These are phyloP conservation scores for Fusarium buxicola DNA, from an alignment of 2,329 filamentous ascomycete genomes.

Conservation along the genomic window DNA sequence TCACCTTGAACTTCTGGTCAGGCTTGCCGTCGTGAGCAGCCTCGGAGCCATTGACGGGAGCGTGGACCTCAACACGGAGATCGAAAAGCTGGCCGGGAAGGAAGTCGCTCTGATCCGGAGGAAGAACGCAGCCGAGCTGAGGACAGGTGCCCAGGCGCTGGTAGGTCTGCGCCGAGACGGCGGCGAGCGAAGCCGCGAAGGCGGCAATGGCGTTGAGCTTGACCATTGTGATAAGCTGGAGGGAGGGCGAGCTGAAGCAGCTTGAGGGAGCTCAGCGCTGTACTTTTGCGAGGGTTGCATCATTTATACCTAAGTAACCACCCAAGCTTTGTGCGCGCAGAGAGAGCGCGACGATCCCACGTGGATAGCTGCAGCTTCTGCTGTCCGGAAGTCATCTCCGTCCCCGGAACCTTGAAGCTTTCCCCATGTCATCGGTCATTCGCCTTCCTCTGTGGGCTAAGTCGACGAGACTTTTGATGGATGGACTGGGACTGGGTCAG, in stretches of 20 bases:
- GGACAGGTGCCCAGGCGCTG: slow-evolving; percentile 70
- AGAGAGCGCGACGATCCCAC: slow-evolving; percentile 29
- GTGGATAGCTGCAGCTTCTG: slow-evolving; percentile 27
- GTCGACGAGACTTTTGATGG: slow-evolving; percentile 28
- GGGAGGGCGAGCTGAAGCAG: slow-evolving; percentile 26
- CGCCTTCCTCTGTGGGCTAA: slow-evolving; percentile 43
- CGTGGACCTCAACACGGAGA: slow-evolving; percentile 84
- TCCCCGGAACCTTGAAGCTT: slow-evolving; percentile 14
- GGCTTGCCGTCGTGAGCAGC: slow-evolving; percentile 75
- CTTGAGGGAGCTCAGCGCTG: slow-evolving; percentile 26
- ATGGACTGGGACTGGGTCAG: too few relatives aligned
- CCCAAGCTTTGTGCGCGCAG: background rate
- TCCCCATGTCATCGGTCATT: slow-evolving; percentile 25
- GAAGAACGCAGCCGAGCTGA: slow-evolving; percentile 68
- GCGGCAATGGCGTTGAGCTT: slow-evolving; percentile 52
- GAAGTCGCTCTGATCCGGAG: slow-evolving; percentile 79
- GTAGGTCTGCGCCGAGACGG: slow-evolving; percentile 67
- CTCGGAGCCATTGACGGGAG: slow-evolving; percentile 84
- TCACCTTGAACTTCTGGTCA: slow-evolving; percentile 81
- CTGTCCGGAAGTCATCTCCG: slow-evolving; percentile 31
- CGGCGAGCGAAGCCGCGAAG: slow-evolving; percentile 51
- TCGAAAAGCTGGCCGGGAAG: slow-evolving; percentile 87
- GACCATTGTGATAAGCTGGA: slow-evolving; percentile 45
- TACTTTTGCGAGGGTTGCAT: slow-evolving; percentile 30
- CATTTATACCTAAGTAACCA: slow-evolving; percentile 33